A percentile compares a stretch with the other conserved stretches of the same genome.
These are phyloP conservation scores for Fusarium sp. DNA, from an alignment of 2,329 filamentous ascomycete species.

Conservation along the genomic window DNA sequence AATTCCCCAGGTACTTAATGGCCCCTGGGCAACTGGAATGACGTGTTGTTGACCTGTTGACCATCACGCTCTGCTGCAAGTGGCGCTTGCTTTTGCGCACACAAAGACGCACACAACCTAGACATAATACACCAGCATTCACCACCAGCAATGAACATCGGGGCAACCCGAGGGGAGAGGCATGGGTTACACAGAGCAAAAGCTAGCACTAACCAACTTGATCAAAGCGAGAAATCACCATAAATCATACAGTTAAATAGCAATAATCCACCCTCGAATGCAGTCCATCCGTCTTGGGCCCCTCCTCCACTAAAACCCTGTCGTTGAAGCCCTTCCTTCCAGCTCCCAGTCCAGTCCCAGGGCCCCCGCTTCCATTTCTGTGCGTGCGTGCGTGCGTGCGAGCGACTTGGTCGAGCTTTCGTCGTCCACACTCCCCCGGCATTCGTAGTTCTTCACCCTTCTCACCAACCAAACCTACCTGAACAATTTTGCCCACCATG, in stretches of 20 bases:
- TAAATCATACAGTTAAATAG: constrained; percentile 1
- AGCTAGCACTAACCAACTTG: not conserved
- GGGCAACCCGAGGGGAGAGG: constrained; percentile 14
- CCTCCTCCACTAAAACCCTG: constrained; percentile 40
- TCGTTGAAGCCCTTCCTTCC: constrained; percentile 39
- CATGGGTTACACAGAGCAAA: not conserved
- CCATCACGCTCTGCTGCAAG: constrained; percentile 9
- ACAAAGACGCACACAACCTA: constrained; percentile 36
- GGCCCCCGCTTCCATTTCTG: constrained; percentile 38
- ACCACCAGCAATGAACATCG: constrained; percentile 3
- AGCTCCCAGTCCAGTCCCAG: constrained; percentile 17
- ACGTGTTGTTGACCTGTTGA: not conserved
- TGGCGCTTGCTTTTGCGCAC: constrained; percentile 30
- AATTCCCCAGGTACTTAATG: not conserved
- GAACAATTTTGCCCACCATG: constrained; percentile 52
- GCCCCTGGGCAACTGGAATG: not conserved
- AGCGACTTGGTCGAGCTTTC: constrained; percentile 34
- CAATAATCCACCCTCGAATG: constrained; percentile 11
- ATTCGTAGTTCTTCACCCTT: constrained; percentile 37
- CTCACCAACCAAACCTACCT: constrained; percentile 31
- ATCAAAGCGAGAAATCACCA: not conserved
- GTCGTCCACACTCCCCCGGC: constrained; percentile 34
- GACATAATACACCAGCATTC: constrained; percentile 13
- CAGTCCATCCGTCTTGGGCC: not conserved
- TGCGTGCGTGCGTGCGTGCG: constrained; percentile 37